Base-by-base conservation (phyloP, 331 rosid genomes). In the Pyracantha coccinea region DNA sequence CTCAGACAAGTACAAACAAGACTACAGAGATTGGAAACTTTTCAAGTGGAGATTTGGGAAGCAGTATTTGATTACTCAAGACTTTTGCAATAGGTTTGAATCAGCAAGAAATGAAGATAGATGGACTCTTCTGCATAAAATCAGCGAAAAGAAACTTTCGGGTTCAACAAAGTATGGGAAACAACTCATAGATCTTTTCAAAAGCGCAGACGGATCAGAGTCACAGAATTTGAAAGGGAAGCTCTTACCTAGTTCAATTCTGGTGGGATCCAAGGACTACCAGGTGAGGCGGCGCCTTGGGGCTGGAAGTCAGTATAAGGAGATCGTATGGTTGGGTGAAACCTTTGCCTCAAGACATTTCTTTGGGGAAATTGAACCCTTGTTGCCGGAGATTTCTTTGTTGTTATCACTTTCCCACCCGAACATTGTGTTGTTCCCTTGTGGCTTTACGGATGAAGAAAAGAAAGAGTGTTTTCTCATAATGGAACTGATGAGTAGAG, bases 21-120 rank as follows among this genome's bases (percentile, higher is more conserved):
- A 92, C 77, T 84, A 77, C 54, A 82, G 82, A 74, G 99, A 94
- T 69, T 81, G 81, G 88, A 90, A 80, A 32, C 83, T 87, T 86
- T 92, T 88, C 80, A 87, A 80, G 53, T 94, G 97, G 99, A 88
- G 82, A 81, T 94, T 85, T 58, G 97, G 99, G 75, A 91, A 86
- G 78, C 89, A 87, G 47, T 87, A 90, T 44, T 84, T 91, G 63
- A 70, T 88, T 24, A 78, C 88, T 76, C 90, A 62, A 35, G 97
- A 87, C 7, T 85, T 92, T 13, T 88, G 89, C 73, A 79, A 79
- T 64, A 86, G 89, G 1, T 78, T 83, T 2, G 85, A 87, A 5
- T 72, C 78, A 0, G 96, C 83, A 73, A 76, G 91, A 90, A 87
- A 86, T 78, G 99, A 91, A 81, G 97, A 94, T 38, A 82, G 89